These are phyloP conservation scores for Hypoxylon sp. DNA, from an alignment of 2,329 filamentous ascomycete genomes.

Conservation along the genomic window DNA sequence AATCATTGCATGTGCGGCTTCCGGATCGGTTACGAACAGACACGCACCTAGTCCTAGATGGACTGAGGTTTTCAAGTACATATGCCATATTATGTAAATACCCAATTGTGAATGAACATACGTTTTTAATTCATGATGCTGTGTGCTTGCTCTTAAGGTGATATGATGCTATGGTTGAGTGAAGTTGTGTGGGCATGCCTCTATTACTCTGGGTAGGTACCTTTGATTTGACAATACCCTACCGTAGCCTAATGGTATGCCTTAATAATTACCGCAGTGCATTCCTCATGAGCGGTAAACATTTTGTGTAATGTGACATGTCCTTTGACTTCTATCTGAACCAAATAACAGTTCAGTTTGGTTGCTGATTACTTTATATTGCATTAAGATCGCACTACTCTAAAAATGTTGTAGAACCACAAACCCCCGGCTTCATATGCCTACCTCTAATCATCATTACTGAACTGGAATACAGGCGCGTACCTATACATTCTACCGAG, in stretches of 20 bases:
- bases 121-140: constrained; percentile 9
- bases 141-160: background rate
- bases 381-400: background rate
- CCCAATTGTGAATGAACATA: constrained; percentile 38
- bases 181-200: background rate
- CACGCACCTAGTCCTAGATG: constrained; percentile 29
- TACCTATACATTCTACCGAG: background rate
- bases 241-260: background rate
- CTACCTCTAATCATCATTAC: background rate
- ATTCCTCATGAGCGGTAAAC: background rate
- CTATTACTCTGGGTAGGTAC: background rate
- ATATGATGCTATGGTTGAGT: background rate
- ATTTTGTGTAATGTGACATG: background rate
- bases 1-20: constrained; percentile 31
- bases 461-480: too few relatives aligned
- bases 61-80: constrained; percentile 34
- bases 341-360: background rate
- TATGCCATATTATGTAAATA: constrained; percentile 44
- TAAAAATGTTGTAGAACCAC: background rate
- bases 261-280: background rate
- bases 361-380: background rate
- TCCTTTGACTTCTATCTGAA: background rate
- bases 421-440: background rate
- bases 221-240: background rate
- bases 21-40: constrained; percentile 22